Evolutionary conservation across 169 alveolate species (phyloP).

Genomic region (Cyclospora cayetanensis): DNA sequence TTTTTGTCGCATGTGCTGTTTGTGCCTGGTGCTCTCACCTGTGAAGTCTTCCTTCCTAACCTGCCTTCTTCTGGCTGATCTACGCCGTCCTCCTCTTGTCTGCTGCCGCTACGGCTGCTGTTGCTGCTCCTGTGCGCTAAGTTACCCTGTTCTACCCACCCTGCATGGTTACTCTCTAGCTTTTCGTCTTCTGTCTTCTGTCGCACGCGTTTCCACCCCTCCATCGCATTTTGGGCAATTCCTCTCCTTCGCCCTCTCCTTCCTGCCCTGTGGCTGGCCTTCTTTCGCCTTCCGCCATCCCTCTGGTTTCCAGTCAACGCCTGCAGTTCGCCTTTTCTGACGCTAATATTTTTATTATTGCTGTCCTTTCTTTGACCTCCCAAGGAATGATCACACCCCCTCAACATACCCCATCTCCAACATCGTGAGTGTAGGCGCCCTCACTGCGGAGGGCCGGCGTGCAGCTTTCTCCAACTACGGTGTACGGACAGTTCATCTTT

Average conservation of each 20-base stretch:
- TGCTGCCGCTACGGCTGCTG: not conserved
- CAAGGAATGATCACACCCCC: slow-evolving; percentile 72
- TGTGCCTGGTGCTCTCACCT: not conserved
- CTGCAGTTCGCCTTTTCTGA: not conserved
- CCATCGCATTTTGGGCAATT: too few relatives aligned
- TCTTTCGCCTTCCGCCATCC: not conserved
- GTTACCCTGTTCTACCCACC: too few relatives aligned
- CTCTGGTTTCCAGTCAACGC: not conserved
- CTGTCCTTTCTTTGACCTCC: not conserved
- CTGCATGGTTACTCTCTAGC: too few relatives aligned
- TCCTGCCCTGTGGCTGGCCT: too few relatives aligned
- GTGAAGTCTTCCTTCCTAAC: not conserved
- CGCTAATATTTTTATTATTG: not conserved
- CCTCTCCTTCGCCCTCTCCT: too few relatives aligned
- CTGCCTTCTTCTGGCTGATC: not conserved
- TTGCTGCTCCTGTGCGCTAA: not conserved
- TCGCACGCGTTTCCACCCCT: not conserved
- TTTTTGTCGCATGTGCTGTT: not conserved
- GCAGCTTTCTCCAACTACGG: slow-evolving; percentile 71
- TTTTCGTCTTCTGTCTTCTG: too few relatives aligned
- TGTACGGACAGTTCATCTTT: slow-evolving; percentile 49
- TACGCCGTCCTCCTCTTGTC: not conserved
- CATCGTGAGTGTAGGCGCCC: slow-evolving; percentile 70
- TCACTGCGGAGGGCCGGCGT: slow-evolving; percentile 34
- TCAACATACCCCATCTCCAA: slow-evolving; percentile 66